Percentiles rank a stretch among this genome's conserved stretches.
Conservation (phyloP, 805 yeast species). For the Kazachstania kunashirensis region DNA sequence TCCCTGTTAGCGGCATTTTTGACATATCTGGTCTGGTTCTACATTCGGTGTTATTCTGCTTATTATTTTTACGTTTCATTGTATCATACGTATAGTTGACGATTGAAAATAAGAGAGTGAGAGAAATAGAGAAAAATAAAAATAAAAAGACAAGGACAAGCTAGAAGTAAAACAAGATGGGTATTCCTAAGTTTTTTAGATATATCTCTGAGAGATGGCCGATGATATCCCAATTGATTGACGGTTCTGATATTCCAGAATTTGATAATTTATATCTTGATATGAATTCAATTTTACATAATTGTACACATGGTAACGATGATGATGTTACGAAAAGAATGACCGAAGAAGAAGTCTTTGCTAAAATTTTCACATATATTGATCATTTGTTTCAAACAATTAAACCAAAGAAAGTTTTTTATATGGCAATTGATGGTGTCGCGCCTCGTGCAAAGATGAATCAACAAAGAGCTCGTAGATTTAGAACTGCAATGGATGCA, state of each 20-base stretch:
- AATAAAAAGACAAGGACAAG: background rate
- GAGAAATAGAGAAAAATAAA: no score
- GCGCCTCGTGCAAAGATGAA: constrained; percentile 99
- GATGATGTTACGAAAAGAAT: constrained; percentile 51
- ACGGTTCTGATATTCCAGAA: constrained; percentile 77
- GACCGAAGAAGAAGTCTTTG: constrained; percentile 85
- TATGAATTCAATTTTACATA: constrained; percentile 94
- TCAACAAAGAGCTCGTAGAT: constrained; percentile 93
- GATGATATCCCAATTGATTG: constrained; percentile 74
- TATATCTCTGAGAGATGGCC: constrained; percentile 99
- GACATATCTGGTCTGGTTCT: background rate
- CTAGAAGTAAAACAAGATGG: constrained; percentile 33
- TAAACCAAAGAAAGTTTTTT: constrained; percentile 75
- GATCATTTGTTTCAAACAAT: constrained; percentile 87
- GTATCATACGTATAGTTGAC: no score
- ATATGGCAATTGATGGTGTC: constrained; percentile 98
- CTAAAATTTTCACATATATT: constrained; percentile 86
- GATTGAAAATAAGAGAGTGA: no score
- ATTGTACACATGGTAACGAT: constrained; percentile 81
- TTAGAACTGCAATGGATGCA: constrained; percentile 88
- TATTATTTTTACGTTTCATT: no score
- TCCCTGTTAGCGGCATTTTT: background rate
- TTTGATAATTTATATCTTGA: constrained; percentile 92
- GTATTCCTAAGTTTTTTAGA: constrained; percentile 94
- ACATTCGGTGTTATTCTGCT: no score